Base-by-base conservation (phyloP, 2,329 filamentous ascomycete species). In the Alternaria solani region DNA sequence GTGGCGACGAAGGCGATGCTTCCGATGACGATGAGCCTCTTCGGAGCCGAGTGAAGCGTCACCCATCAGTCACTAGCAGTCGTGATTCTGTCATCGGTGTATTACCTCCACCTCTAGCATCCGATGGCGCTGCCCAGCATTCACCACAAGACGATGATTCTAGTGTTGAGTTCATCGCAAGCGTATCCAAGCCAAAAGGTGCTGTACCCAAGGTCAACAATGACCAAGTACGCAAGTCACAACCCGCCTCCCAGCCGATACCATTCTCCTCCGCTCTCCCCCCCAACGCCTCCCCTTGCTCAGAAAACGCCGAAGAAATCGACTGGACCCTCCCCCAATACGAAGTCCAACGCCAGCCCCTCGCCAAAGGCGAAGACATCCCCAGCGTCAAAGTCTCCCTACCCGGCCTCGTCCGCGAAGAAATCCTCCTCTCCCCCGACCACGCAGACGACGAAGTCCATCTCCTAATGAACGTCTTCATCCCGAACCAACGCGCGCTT, bases 321-420 rank as follows among this genome's bases (percentile, higher is more conserved):
- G 59, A 64, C 39, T 74, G 68, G 65, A 63, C 62, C 25, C 65
- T 73, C 3, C 70, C 67, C 1, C 42, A 20, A 6, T 70, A 62
- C 57, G 69, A 71, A 38, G 51, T 65, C 11, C 59, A 61, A 18
- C 61, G 57, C 20, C 59, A 69, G 2, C 57, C 61, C 4, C 18
- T 60, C 9, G 42, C 51, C n/a, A 49, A 47, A 14, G 47, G 64
- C 4, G 48, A 64, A 4, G 65, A 67, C 4, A 20, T 59, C 2
- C 64, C 65, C 14, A 46, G 38, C 51, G 63, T 79, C 65, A 66
- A 76, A 68, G 51, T 79, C 51, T 74, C 80, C 62, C 52, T 79
- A 66, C 71, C 80, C 64, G 63, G 78, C 66, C 56, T 82, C 66
- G 38, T 78, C 55, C 61, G 75, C 66, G 69, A 78, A 71, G 60